Evolutionary conservation across 2,329 filamentous ascomycete species (phyloP).

Genomic region (Amesomyces nigricolor): DNA sequence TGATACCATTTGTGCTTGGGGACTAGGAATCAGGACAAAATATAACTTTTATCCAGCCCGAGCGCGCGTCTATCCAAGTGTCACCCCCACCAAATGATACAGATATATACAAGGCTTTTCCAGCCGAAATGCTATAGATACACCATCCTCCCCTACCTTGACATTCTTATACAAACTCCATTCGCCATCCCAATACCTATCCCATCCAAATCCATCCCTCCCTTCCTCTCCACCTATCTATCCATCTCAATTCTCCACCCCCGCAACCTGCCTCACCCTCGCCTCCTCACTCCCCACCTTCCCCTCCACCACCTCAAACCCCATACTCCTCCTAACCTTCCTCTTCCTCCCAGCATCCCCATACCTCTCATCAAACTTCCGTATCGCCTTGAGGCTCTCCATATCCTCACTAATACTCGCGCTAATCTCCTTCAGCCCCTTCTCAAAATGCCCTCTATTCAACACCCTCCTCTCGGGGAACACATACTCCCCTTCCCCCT

Average conservation of each 20-base stretch:
- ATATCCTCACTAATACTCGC: conserved; percentile 94
- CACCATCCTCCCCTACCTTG: neutral
- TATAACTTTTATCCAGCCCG: no score
- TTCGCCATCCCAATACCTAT: neutral
- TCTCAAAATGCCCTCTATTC: conserved; percentile 68
- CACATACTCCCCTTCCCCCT: conserved; percentile 37
- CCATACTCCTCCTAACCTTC: conserved; percentile 51
- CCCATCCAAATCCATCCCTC: neutral
- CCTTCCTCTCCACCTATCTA: neutral
- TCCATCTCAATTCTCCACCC: neutral
- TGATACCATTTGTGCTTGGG: no score
- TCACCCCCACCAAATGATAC: no score
- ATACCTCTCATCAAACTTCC: conserved; percentile 94
- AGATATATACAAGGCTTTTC: no score
- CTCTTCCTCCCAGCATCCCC: conserved; percentile 67
- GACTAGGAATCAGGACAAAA: no score
- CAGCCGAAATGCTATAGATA: no score
- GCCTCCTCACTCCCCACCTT: conserved; percentile 40
- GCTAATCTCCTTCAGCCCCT: conserved; percentile 79
- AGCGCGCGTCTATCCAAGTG: no score
- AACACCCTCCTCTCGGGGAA: conserved; percentile 68
- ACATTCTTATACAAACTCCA: neutral
- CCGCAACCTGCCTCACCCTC: conserved; percentile 24
- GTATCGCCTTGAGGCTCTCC: conserved; percentile 75
- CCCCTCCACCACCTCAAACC: conserved; percentile 48